phyloP scores from a whole-genome alignment of 129 eudicot genomes.

The Cynara cardunculus region DNA sequence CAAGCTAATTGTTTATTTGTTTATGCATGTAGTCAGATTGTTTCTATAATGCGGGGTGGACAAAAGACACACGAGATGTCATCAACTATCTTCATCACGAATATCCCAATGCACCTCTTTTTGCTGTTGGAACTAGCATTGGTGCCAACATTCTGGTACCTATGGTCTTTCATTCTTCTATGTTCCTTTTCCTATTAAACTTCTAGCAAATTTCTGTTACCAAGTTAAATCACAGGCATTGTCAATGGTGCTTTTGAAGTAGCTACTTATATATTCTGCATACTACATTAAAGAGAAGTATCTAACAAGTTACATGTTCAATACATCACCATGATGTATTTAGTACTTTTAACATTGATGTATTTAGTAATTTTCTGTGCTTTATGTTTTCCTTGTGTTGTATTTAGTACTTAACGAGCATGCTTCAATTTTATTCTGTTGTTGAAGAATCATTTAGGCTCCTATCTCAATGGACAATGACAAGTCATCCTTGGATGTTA shows the following conservation, averaged over 20 bases:
- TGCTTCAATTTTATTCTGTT: no score
- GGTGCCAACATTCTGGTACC: constrained; percentile 91
- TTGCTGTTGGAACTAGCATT: constrained; percentile 83
- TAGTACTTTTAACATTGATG: not conserved
- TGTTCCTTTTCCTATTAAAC: not conserved
- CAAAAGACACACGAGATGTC: constrained; percentile 68
- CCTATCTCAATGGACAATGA: no score
- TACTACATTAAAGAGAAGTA: not conserved
- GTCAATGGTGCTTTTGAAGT: not conserved
- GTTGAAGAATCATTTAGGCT: no score
- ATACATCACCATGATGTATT: not conserved
- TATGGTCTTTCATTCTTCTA: not conserved
- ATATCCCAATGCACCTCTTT: constrained; percentile 68
- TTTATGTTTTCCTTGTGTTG: no score
- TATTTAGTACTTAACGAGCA: no score
- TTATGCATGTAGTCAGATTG: constrained; percentile 75
- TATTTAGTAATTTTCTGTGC: not conserved
- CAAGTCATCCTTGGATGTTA: no score
- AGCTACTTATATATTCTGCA: not conserved
- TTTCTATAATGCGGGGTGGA: constrained; percentile 99
- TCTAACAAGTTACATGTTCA: not conserved
- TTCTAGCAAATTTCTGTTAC: not conserved
- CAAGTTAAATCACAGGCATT: not conserved
- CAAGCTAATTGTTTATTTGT: constrained; percentile 7
- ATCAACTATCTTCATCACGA: constrained; percentile 58